phyloP scores from a whole-genome alignment of 768 basidiomycete genomes.

The Chalciporus piperatus region DNA sequence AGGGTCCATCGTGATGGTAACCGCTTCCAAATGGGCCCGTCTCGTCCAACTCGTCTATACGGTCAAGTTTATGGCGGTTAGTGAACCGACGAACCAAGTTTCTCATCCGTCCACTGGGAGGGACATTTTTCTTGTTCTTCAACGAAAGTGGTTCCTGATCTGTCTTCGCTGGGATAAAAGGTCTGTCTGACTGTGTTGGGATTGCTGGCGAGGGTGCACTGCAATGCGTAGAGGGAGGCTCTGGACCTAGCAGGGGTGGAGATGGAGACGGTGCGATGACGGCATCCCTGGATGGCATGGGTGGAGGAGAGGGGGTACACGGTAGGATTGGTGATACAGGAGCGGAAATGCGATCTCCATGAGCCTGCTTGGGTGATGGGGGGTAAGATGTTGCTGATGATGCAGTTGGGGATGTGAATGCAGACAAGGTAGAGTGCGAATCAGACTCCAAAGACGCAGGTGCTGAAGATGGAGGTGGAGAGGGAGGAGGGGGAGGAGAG shows the following conservation, averaged over 20 bases:
- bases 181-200: not conserved
- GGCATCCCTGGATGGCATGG: not conserved
- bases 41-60: slow-evolving; percentile 78
- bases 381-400: slow-evolving; percentile 11
- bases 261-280: not conserved
- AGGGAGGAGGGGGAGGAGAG: not conserved
- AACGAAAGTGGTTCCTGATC: not conserved
- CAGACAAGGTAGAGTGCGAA: slow-evolving; percentile 1
- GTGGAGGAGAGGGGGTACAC: not conserved
- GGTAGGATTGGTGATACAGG: not conserved
- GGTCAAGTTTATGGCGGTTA: slow-evolving; percentile 45
- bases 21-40: slow-evolving; percentile 62
- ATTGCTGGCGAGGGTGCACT: not conserved
- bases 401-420: slow-evolving; percentile 11
- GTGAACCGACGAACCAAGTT: slow-evolving; percentile 28
- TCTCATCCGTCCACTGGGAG: slow-evolving; percentile 22
- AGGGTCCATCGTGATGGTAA: slow-evolving; percentile 73
- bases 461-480: not conserved
- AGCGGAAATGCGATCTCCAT: not conserved
- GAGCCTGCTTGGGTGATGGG: not conserved
- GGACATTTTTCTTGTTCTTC: slow-evolving; percentile 3
- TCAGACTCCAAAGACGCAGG: slow-evolving; percentile 9
- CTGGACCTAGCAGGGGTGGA: not conserved
- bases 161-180: not conserved
- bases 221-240: not conserved